Conservation (phyloP, 2,329 filamentous ascomycete genomes). For the Stagonosporopsis rhizophila region DNA sequence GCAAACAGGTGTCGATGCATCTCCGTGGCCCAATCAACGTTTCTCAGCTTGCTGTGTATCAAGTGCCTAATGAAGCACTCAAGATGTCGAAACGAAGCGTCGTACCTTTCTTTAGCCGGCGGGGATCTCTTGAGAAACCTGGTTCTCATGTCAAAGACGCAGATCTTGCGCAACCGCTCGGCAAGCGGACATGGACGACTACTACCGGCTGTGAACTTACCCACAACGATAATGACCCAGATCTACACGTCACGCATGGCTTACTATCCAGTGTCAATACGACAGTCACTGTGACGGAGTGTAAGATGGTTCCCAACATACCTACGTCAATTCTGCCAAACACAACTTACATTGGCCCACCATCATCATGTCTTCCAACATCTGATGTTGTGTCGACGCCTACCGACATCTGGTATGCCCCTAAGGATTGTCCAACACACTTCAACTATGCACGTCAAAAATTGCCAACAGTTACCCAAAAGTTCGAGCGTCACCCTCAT, state of each 20-base stretch:
- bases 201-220: conserved; percentile 17
- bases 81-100: conserved; percentile 25
- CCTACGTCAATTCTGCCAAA: background rate
- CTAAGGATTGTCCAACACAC: background rate
- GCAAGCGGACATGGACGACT: conserved; percentile 14
- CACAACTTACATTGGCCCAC: conserved; percentile 15
- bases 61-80: conserved; percentile 47
- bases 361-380: conserved; percentile 17
- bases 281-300: conserved; percentile 22
- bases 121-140: conserved; percentile 17
- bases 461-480: background rate
- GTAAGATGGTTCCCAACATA: background rate
- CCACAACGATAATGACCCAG: too few species aligned
- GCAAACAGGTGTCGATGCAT: conserved; percentile 70
- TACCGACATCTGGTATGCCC: background rate
- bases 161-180: background rate
- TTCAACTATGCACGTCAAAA: conserved; percentile 2
- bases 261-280: conserved; percentile 17
- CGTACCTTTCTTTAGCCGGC: conserved; percentile 30
- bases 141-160: background rate
- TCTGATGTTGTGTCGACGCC: background rate
- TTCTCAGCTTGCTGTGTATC: conserved; percentile 74
- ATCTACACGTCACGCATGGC: too few species aligned
- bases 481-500: background rate
- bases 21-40: conserved; percentile 74